Evolutionary conservation across 208 protist species (phyloP).

Genomic region (Entamoeba invadens): DNA sequence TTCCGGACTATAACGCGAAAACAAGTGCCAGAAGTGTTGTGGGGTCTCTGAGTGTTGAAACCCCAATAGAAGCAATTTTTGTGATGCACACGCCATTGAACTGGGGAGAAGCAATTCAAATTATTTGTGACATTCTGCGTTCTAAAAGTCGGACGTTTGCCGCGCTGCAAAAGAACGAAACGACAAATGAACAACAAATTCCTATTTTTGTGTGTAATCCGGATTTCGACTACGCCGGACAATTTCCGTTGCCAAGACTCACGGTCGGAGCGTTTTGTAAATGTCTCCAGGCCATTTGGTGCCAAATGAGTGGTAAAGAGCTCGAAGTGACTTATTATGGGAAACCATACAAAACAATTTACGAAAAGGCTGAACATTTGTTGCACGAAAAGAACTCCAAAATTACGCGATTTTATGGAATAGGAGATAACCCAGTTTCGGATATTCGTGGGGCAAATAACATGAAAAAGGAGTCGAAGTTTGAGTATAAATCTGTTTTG

Average conservation of each 20-base stretch:
- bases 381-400: neutral
- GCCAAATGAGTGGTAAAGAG: neutral
- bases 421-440: neutral
- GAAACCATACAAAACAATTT: neutral
- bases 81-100: neutral
- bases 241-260: neutral
- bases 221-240: neutral
- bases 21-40: neutral
- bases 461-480: neutral
- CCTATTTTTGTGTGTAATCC: neutral
- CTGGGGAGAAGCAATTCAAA: neutral
- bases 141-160: neutral
- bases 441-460: neutral
- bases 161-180: neutral
- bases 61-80: neutral
- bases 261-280: neutral
- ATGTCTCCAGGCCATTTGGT: neutral
- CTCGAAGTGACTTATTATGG: neutral
- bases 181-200: neutral
- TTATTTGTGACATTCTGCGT: neutral
- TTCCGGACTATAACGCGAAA: neutral
- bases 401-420: neutral
- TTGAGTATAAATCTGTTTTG: neutral
- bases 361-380: neutral
- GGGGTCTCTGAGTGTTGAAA: neutral